Conservation (phyloP, 83 land plant species). For the Picea engelmannii region DNA sequence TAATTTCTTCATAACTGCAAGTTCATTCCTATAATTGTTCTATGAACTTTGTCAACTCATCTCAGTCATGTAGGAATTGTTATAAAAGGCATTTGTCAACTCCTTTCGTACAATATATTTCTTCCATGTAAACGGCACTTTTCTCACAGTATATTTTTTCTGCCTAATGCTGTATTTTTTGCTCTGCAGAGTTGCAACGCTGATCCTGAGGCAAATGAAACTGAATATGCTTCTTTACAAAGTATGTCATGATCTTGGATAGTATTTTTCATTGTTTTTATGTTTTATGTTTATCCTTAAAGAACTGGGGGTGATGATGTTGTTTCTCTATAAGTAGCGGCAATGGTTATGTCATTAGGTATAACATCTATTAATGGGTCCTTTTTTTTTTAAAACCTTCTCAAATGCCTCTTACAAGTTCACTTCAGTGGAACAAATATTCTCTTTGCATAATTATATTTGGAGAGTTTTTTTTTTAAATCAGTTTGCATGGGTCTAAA, state of each 20-base stretch:
- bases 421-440: background rate
- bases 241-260: conserved; percentile 1
- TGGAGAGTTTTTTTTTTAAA: too few species aligned
- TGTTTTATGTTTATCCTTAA: background rate
- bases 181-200: background rate
- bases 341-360: background rate
- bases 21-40: background rate
- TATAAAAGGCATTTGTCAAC: background rate
- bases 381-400: background rate
- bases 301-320: background rate
- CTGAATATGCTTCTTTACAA: background rate
- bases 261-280: background rate
- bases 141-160: background rate
- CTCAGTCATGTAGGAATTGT: background rate
- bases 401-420: background rate
- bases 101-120: background rate
- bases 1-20: background rate
- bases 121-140: background rate
- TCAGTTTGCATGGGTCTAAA: too few species aligned
- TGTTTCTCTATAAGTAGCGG: background rate
- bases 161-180: background rate
- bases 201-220: conserved; percentile 3
- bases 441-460: background rate
- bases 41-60: background rate
- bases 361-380: background rate